Base-by-base conservation (phyloP, 768 basidiomycete genomes). In the Fibroporia radiculosa region DNA sequence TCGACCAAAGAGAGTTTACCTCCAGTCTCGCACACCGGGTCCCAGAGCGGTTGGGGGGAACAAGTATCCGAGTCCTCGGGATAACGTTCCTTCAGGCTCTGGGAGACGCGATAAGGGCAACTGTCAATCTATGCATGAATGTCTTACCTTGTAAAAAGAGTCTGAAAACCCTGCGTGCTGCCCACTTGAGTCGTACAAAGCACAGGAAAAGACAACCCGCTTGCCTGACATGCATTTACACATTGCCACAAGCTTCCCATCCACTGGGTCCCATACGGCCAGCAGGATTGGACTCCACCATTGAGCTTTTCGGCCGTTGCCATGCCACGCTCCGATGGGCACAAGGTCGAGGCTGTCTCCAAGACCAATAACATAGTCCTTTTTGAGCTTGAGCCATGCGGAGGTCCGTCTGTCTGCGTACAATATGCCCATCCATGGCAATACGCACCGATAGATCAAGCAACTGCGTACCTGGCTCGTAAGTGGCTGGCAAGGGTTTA, bases 281-380 rank as follows among this genome's bases (percentile, higher is more conserved):
- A 93, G 71, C 4, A 96, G 68, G 53, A 95, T 77, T 1, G 92
- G 92, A 51, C 83, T 87, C 87, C 89, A 96, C 93, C 92, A 95
- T 37, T 77, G 74, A 13, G 80, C 82, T 65, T 95, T 96, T 27
- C 91, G 68, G 25, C 93, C 93, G 58, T 82, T 85, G 37, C 91
- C 92, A 66, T 91, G 79, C 87, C 89, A 93, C 34, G 88, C 92
- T 38, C 80, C 84, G 42, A 85, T 67, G 23, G 84, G 84, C 24
- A 84, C 74, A 44, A 84, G 63, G 57, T 85, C 85, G 23, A 80
- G 74, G 51, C 77, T 76, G 58, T 91, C 86, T n/a, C 83, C 83
- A 28, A 89, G 62, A 2, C 82, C 82, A 22, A 74, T 73, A 18
- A 93, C 81, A 59, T 93, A 96, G 60, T 95, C 93, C 57, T 89